Evolutionary conservation across 495 filamentous ascomycete species (phyloP).

Genomic region (Tuber indicum): DNA sequence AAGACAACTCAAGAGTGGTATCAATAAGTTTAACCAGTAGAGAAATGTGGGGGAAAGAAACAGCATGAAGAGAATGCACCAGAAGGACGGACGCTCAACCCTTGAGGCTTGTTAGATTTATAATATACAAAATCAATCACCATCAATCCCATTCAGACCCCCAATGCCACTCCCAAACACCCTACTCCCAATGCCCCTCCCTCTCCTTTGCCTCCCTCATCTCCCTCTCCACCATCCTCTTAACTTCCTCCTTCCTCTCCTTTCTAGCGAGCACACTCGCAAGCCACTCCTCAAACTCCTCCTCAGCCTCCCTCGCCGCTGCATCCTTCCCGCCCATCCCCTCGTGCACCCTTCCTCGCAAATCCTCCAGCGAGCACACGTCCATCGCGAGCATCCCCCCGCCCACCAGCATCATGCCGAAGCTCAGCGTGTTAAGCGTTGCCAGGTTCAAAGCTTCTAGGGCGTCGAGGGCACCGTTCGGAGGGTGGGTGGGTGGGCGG

Average conservation of each 20-base stretch:
- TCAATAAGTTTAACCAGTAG: not conserved
- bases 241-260: constrained; percentile 44
- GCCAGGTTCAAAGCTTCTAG: constrained; percentile 60
- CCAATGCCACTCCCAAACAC: not conserved
- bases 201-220: constrained; percentile 38
- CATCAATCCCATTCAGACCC: constrained; percentile 6
- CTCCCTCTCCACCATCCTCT: constrained; percentile 40
- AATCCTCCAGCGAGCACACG: constrained; percentile 55
- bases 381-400: constrained; percentile 54
- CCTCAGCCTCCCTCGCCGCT: constrained; percentile 26
- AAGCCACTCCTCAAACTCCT: constrained; percentile 56
- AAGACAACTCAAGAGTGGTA: not conserved
- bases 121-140: not conserved
- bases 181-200: not conserved
- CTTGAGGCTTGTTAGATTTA: not conserved
- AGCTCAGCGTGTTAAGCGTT: constrained; percentile 56
- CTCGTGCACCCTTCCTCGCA: constrained; percentile 47
- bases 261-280: constrained; percentile 52
- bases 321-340: constrained; percentile 23
- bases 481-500: constrained; percentile 31
- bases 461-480: constrained; percentile 55
- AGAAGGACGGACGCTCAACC: not conserved
- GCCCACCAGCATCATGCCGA: constrained; percentile 55
- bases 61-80: not conserved
- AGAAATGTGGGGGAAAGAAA: not conserved